phyloP scores from a whole-genome alignment of 768 basidiomycete species.

The Tylopilus vinaceipallidus region DNA sequence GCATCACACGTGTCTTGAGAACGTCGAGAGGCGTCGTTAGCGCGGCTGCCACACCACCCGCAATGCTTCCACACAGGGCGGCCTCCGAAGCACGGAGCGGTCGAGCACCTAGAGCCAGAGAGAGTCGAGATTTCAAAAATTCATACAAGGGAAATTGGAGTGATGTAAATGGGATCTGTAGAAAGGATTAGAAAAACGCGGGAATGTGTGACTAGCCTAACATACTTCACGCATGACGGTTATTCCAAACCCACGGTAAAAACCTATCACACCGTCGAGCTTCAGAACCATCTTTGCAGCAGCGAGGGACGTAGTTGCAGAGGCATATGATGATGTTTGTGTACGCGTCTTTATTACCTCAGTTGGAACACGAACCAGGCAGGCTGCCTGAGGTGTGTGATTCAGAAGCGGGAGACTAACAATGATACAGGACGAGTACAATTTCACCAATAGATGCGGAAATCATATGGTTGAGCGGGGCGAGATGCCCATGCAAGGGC shows the following conservation, averaged over 20 bases:
- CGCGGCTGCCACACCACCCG: slow-evolving; percentile 88
- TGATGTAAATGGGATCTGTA: slow-evolving; percentile 92
- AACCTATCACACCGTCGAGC: slow-evolving; percentile 69
- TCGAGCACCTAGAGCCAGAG: slow-evolving; percentile 50
- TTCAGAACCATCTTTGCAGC: slow-evolving; percentile 55
- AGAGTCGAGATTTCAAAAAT: slow-evolving; percentile 68
- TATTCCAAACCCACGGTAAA: slow-evolving; percentile 85
- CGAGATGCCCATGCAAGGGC: slow-evolving; percentile 58
- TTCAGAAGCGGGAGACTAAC: slow-evolving; percentile 10
- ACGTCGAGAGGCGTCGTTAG: slow-evolving; percentile 95
- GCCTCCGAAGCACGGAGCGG: slow-evolving; percentile 70
- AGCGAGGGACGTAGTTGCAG: slow-evolving; percentile 56
- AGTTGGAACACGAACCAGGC: slow-evolving; percentile 90
- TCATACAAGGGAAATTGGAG: slow-evolving; percentile 97
- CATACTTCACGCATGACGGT: slow-evolving; percentile 69
- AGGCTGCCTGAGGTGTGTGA: slow-evolving; percentile 60
- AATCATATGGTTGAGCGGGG: slow-evolving; percentile 61
- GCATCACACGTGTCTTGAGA: slow-evolving; percentile 95
- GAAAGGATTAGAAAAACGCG: slow-evolving; percentile 5
- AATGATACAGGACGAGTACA: slow-evolving; percentile 32
- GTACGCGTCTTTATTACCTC: slow-evolving; percentile 94
- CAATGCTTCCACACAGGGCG: slow-evolving; percentile 85
- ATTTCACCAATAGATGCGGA: slow-evolving; percentile 62
- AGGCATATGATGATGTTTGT: slow-evolving; percentile 80
- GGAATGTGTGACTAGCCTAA: background rate